Evolutionary conservation across 805 yeast genomes (phyloP), one percentile per base, ranked within the genome.

Genomic region (Metschnikowia picachoensis): DNA sequence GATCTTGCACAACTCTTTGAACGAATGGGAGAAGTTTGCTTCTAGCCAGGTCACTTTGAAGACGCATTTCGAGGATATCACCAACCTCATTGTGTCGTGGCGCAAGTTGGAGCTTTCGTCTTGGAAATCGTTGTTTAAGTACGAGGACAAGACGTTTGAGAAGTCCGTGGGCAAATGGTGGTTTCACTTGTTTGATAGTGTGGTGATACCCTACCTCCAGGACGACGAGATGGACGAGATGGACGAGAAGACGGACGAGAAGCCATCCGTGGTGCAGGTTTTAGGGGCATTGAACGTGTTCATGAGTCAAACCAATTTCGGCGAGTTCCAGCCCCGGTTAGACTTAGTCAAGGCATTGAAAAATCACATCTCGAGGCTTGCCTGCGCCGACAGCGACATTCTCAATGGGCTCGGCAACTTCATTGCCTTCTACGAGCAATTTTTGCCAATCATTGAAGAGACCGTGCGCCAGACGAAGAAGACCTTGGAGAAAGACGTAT

Each of bases 11-110:
- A 85, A 89, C 0, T 83, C 79, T 59, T 74, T 91, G 50, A 76
- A 84, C 25, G 98, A 94, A 61, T 94, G 99, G 97, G 94, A 94
- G 62, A 85, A 87, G 52, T 90, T 87, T 65, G 96, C 97, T 1
- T 81, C 90, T 28, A 74, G 81, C 10, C 83, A 86, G 42, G 91
- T 86, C 0, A 78, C 95, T 1, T 67, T 94, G 42, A 69, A 69
- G 34, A 58, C 56, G 0, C 77, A 79, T 41, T 76, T 83, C 50
- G 83, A 79, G 35, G 72, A 75, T 12, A 64, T 88, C 29, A 82
- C 95, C 0, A 58, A 66, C 0, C 67, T 91, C 49, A 86, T 94
- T 53, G 91, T 94, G 3, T 74, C 86, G 0, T 94, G 99, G 99
- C 80, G 99, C 71, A 80, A 79, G 56, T 64, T 91, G 34, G 99